Evolutionary conservation across 2,329 filamentous ascomycete genomes (phyloP).

Genomic region (Phialophora chinensis): DNA sequence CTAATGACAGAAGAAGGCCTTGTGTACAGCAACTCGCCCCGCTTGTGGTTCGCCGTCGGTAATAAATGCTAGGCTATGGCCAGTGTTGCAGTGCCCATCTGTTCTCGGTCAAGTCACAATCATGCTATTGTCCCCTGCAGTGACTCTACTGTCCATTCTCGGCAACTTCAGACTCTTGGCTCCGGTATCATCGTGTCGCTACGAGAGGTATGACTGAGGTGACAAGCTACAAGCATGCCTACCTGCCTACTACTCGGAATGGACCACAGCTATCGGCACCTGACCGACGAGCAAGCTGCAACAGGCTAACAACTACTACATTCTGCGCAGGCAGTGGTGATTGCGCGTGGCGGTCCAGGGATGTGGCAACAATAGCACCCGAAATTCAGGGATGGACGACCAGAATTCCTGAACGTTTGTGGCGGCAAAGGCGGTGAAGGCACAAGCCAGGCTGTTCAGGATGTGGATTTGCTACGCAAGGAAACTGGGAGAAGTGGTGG

Average conservation of each 20-base stretch:
- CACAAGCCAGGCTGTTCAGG: background rate
- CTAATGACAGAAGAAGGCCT: background rate
- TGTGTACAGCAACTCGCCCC: background rate
- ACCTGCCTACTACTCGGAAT: background rate
- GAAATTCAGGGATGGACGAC: background rate
- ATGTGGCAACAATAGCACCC: background rate
- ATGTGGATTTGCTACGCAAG: background rate
- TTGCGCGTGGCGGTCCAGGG: background rate
- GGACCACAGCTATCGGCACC: background rate
- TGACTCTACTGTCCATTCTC: background rate
- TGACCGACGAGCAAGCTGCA: background rate
- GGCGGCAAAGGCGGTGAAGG: background rate
- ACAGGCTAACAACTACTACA: background rate
- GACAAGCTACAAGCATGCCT: background rate
- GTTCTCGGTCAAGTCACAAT: background rate
- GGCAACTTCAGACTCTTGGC: background rate
- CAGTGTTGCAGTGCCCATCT: background rate
- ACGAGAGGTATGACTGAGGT: background rate
- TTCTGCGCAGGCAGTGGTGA: background rate
- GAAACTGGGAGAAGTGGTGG: background rate
- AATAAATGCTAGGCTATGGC: background rate
- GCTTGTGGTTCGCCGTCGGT: background rate
- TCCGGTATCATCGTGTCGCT: background rate
- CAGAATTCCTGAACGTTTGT: background rate
- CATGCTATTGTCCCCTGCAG: background rate